Evolutionary conservation across 2,329 filamentous ascomycete genomes (phyloP).

Genomic region (Fusarium camptoceras): DNA sequence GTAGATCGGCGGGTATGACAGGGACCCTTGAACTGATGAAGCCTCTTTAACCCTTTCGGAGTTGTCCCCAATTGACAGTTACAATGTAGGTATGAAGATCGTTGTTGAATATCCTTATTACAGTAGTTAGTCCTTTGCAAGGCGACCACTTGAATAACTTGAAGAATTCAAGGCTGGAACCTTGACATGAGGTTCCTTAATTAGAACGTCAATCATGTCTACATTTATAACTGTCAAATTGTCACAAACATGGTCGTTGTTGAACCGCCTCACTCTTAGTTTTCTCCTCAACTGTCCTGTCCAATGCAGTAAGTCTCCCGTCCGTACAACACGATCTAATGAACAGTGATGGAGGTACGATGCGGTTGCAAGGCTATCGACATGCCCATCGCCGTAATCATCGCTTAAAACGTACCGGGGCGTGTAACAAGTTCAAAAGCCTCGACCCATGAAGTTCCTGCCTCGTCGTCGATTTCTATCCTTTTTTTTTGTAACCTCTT

Average conservation of each 20-base stretch:
- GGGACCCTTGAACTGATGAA: not conserved
- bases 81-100: not conserved
- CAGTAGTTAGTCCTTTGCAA: not conserved
- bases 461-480: not conserved
- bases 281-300: not conserved
- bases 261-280: slow-evolving; percentile 24
- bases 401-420: slow-evolving; percentile 1
- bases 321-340: slow-evolving; percentile 26
- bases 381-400: slow-evolving; percentile 22
- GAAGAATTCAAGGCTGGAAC: not conserved
- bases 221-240: slow-evolving; percentile 17
- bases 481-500: not conserved
- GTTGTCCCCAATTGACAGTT: not conserved
- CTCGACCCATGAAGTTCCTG: not conserved
- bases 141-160: slow-evolving; percentile 4
- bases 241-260: slow-evolving; percentile 11
- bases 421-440: slow-evolving; percentile 3
- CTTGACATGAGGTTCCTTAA: slow-evolving; percentile 12
- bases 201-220: slow-evolving; percentile 18
- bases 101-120: not conserved
- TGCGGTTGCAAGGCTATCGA: slow-evolving; percentile 31
- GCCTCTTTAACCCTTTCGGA: not conserved
- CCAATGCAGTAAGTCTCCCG: not conserved
- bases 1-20: not conserved
- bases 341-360: slow-evolving; percentile 35